Evolutionary conservation across 192 early-diverging fungal genomes (phyloP), one percentile per base, ranked within the genome.

Genomic region (Mortierella alpina): DNA sequence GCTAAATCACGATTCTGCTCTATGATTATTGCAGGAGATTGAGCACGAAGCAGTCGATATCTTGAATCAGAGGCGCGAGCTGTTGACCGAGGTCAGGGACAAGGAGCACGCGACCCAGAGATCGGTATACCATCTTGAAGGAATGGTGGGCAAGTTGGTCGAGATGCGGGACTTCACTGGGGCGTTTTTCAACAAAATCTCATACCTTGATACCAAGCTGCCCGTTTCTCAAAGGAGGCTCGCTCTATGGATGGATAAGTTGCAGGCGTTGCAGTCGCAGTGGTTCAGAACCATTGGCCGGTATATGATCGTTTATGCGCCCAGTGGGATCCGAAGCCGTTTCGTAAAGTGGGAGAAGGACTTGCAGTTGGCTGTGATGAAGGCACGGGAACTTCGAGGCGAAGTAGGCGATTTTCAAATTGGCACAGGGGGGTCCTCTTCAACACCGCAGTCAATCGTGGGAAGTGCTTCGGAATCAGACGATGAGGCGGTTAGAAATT

Each of bases 121-220:
- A 13, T 80, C 77, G 1, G 77, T 80, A 6, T 80, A 80, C 46
- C 64, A 80, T 47, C 64, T 80, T 5, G 77, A 80, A 22, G 70
- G 70, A 17, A 80, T 80, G 77, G 66, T 72, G 13, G 77, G 77
- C 6, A 80, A 80, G 40, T 18, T 80, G 14, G 59, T 72, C 2
- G 77, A 80, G 59, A 80, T 80, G 64, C 64, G 77, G 4, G 77
- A 80, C 48, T 80, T 80, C 47, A 72, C 77, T 10, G 77, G 70
- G 4, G 77, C 77, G 15, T 80, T 80, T 53, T 80, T 80, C 60
- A 72, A 80, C 66, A 80, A 72, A 40, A 72, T 80, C 41, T 72
- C 77, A 5, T 80, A 80, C 41, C 77, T 80, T 22, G 70, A 80
- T 60, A 80, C 77, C 0, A 80, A 80, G n/a, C 54, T 80, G 5